Evolutionary conservation across 257 asterid species (phyloP).

Genomic region (Solanum microdontum): DNA sequence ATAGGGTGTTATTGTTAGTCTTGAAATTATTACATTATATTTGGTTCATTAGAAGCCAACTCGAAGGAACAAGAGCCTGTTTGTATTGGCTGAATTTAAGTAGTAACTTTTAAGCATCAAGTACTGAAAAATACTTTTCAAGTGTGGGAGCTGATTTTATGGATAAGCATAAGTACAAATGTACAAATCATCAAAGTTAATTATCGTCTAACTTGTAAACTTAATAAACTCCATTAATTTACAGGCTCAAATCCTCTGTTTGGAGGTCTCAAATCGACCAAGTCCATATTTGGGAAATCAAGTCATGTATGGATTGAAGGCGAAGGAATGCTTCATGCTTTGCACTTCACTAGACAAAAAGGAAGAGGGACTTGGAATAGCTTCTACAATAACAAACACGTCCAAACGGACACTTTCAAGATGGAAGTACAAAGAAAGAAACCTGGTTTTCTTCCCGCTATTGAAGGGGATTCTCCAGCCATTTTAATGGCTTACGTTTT

Average conservation of each 20-base stretch:
- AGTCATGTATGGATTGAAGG: conserved; percentile 38
- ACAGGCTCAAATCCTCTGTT: conserved; percentile 41
- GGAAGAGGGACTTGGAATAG: conserved; percentile 6
- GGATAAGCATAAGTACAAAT: neutral
- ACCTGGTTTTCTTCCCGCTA: conserved; percentile 28
- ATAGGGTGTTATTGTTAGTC: neutral
- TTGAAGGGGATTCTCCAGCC: conserved; percentile 42
- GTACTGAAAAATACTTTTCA: neutral
- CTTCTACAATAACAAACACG: conserved; percentile 21
- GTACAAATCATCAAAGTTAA: neutral
- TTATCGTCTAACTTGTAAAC: neutral
- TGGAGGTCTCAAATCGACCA: conserved; percentile 31
- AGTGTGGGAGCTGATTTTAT: neutral
- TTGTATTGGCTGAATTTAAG: neutral
- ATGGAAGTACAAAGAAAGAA: conserved; percentile 11
- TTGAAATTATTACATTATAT: neutral
- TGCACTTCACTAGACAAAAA: conserved; percentile 14
- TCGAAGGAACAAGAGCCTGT: neutral
- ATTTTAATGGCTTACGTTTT: conserved; percentile 36
- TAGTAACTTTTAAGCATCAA: too few relatives aligned
- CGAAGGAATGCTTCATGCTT: conserved; percentile 45
- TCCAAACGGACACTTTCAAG: conserved; percentile 21
- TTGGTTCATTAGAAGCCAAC: neutral
- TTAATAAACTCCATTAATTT: neutral
- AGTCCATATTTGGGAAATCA: conserved; percentile 30